Evolutionary conservation across 768 basidiomycete genomes (phyloP).

Genomic region (Lactifluus hygrophoroides): DNA sequence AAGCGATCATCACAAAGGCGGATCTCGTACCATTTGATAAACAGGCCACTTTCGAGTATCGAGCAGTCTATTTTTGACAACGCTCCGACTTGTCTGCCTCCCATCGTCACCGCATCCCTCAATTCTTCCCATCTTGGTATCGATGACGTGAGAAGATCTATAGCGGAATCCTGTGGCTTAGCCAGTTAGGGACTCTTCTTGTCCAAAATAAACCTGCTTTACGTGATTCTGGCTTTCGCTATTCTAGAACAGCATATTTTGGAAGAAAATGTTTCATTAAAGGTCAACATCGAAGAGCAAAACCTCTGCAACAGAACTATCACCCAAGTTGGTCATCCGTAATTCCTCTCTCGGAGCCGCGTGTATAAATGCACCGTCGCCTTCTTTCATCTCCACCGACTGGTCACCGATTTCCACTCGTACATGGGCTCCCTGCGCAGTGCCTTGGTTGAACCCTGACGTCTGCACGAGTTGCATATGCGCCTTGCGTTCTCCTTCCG

Average conservation of each 20-base stretch:
- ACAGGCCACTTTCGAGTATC: constrained; percentile 32
- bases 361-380: constrained; percentile 76
- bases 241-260: not conserved
- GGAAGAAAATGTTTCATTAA: not conserved
- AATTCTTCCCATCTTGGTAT: constrained; percentile 49
- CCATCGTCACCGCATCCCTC: constrained; percentile 46
- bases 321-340: constrained; percentile 55
- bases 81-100: constrained; percentile 55
- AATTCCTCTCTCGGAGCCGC: constrained; percentile 38
- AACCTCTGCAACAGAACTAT: constrained; percentile 59
- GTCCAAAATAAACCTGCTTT: too few relatives aligned
- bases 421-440: constrained; percentile 49
- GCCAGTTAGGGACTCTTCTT: constrained; percentile 1
- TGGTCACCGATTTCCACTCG: constrained; percentile 37
- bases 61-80: constrained; percentile 42
- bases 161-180: constrained; percentile 49
- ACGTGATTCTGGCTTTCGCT: not conserved
- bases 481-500: constrained; percentile 39
- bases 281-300: constrained; percentile 69
- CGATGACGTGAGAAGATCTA: constrained; percentile 46
- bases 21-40: constrained; percentile 40
- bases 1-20: constrained; percentile 65
- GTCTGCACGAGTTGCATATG: constrained; percentile 86
- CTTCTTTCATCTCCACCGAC: constrained; percentile 60
- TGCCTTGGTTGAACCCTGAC: constrained; percentile 63